Conservation (phyloP, 805 yeast genomes). For the Wickerhamomyces hampshirensis region DNA sequence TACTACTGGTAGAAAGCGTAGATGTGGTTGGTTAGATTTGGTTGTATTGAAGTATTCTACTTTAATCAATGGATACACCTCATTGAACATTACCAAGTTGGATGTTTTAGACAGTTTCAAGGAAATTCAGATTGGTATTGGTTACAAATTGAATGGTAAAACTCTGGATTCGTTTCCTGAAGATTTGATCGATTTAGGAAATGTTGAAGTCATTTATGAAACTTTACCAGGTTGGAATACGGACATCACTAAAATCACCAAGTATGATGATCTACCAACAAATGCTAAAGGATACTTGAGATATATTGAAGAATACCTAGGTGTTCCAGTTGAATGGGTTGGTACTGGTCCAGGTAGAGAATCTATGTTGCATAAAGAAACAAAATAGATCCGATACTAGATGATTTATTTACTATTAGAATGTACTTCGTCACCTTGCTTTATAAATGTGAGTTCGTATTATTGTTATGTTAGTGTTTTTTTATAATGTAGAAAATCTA, state of each 20-base stretch:
- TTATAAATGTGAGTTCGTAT: not conserved
- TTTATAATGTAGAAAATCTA: no score
- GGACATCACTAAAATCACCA: slow-evolving; percentile 68
- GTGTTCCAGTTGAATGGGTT: slow-evolving; percentile 90
- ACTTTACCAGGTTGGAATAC: slow-evolving; percentile 93
- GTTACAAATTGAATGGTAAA: slow-evolving; percentile 78
- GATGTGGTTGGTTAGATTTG: slow-evolving; percentile 98
- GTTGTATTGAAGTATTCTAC: slow-evolving; percentile 92
- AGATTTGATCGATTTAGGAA: slow-evolving; percentile 74
- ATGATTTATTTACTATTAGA: no score
- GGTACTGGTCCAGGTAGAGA: slow-evolving; percentile 99
- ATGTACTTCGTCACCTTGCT: no score
- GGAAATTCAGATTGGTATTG: slow-evolving; percentile 84
- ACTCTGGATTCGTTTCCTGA: slow-evolving; percentile 82
- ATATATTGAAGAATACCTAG: slow-evolving; percentile 79
- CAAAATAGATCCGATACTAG: slow-evolving; percentile 8
- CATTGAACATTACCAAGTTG: slow-evolving; percentile 89
- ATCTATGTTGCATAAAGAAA: slow-evolving; percentile 72
- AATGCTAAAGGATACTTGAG: slow-evolving; percentile 81
- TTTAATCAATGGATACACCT: slow-evolving; percentile 90
- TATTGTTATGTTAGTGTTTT: not conserved
- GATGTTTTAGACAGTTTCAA: slow-evolving; percentile 90
- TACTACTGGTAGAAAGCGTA: slow-evolving; percentile 97
- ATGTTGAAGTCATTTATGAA: slow-evolving; percentile 88
- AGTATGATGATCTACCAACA: slow-evolving; percentile 77